phyloP scores from a whole-genome alignment of 495 filamentous ascomycete species.

The Penicillium chermesinum region DNA sequence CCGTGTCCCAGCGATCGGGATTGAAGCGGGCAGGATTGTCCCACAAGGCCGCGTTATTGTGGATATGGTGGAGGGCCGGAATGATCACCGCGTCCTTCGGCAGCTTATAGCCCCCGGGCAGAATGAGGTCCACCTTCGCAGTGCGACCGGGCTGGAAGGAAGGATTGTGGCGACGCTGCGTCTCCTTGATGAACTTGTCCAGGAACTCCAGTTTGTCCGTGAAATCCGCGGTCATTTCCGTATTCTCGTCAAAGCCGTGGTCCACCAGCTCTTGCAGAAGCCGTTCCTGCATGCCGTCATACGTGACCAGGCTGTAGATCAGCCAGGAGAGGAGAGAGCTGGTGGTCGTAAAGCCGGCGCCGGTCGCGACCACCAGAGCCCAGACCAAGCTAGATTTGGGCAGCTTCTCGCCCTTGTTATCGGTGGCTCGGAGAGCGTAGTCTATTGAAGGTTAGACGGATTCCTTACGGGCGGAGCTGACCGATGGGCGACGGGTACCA shows the following conservation, averaged over 20 bases:
- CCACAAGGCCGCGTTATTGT: conserved; percentile 48
- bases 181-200: conserved; percentile 53
- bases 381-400: conserved; percentile 29
- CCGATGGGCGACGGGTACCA: background rate
- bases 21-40: conserved; percentile 46
- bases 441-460: no score
- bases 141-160: conserved; percentile 51
- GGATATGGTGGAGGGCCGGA: conserved; percentile 42
- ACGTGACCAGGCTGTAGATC: conserved; percentile 43
- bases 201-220: conserved; percentile 36
- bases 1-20: conserved; percentile 50
- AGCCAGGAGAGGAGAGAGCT: conserved; percentile 41
- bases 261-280: conserved; percentile 51
- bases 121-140: conserved; percentile 41
- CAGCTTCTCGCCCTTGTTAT: conserved; percentile 47
- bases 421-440: conserved; percentile 41
- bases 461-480: background rate
- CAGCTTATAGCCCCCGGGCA: conserved; percentile 51
- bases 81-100: conserved; percentile 42
- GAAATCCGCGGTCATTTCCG: conserved; percentile 21
- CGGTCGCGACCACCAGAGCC: conserved; percentile 23
- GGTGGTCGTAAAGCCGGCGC: conserved; percentile 25
- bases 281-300: conserved; percentile 46
- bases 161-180: conserved; percentile 50
- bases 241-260: conserved; percentile 34